Evolutionary conservation across 2,329 filamentous ascomycete genomes (phyloP).

Genomic region (Leptosphaerulina australis): DNA sequence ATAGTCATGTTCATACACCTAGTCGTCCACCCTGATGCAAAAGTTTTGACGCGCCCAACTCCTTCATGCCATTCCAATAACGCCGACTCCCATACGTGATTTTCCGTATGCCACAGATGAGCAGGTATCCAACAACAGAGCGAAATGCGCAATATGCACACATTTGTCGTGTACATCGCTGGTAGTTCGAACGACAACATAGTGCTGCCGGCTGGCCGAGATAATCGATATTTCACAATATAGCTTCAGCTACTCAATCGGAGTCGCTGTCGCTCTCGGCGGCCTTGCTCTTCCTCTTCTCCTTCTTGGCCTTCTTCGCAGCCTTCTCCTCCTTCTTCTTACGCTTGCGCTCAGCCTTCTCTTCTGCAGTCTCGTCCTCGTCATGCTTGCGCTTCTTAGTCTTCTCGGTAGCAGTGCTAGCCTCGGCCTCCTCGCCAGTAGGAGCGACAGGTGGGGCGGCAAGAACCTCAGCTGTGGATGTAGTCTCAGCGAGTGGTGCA

Average conservation of each 20-base stretch:
- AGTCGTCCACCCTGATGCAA: constrained; percentile 35
- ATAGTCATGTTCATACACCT: constrained; percentile 29
- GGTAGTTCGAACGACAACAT: constrained; percentile 20
- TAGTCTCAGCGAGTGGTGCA: constrained; percentile 40
- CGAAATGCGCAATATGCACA: constrained; percentile 33
- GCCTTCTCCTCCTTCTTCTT: constrained; percentile 76
- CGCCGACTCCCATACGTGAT: constrained; percentile 42
- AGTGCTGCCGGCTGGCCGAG: constrained; percentile 24
- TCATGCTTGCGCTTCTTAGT: constrained; percentile 57
- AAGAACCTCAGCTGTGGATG: constrained; percentile 44
- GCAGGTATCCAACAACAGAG: constrained; percentile 36
- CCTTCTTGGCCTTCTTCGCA: constrained; percentile 45
- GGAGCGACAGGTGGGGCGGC: constrained; percentile 46
- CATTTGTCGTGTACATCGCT: constrained; percentile 23
- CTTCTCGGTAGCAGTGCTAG: constrained; percentile 41
- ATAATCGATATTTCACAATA: constrained; percentile 23
- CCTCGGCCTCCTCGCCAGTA: constrained; percentile 48
- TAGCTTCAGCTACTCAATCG: constrained; percentile 31
- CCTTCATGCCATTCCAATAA: constrained; percentile 39
- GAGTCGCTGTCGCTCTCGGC: constrained; percentile 39
- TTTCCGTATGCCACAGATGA: constrained; percentile 47
- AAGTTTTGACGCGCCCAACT: constrained; percentile 43
- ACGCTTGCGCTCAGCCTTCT: constrained; percentile 58
- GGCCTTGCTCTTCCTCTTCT: constrained; percentile 42
- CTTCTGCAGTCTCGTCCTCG: constrained; percentile 54